Percentiles rank a stretch among this genome's conserved stretches.
Evolutionary conservation across 163 green algal genomes (phyloP).

Genomic region (Dunaliella salina): DNA sequence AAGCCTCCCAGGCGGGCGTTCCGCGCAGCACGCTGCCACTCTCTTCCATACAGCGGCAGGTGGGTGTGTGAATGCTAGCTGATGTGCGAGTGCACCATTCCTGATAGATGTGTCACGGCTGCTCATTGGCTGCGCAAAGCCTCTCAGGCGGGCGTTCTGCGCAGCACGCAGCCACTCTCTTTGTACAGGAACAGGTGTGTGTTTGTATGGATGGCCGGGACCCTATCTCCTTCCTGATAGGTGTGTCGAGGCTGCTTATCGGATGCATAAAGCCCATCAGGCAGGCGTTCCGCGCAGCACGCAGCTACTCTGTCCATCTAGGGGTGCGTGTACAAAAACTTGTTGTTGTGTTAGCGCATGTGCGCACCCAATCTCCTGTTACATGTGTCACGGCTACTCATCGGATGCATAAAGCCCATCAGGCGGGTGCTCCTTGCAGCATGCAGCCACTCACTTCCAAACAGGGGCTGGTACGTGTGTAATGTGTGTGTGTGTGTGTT

Average conservation of each 20-base stretch:
- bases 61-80: too few relatives aligned
- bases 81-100: too few relatives aligned
- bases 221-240: too few relatives aligned
- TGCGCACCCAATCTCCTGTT: too few relatives aligned
- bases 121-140: neutral
- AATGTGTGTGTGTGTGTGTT: too few relatives aligned
- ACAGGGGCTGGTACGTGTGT: too few relatives aligned
- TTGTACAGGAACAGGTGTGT: neutral
- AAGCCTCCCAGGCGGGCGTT: neutral
- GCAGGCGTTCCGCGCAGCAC: neutral
- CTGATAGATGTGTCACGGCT: slow-evolving; percentile 24
- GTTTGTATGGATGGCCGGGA: too few relatives aligned
- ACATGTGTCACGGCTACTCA: too few relatives aligned
- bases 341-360: neutral
- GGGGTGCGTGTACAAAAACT: neutral
- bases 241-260: too few relatives aligned
- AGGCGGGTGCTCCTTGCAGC: too few relatives aligned
- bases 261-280: neutral
- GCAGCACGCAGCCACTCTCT: neutral
- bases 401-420: too few relatives aligned
- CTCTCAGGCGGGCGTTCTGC: neutral
- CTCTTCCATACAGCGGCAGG: neutral
- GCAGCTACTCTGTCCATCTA: neutral
- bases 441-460: too few relatives aligned
- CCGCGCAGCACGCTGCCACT: neutral